Evolutionary conservation across 2,329 filamentous ascomycete species (phyloP), one percentile per base, ranked within the genome.

Genomic region (Microthyrium microscopicum): DNA sequence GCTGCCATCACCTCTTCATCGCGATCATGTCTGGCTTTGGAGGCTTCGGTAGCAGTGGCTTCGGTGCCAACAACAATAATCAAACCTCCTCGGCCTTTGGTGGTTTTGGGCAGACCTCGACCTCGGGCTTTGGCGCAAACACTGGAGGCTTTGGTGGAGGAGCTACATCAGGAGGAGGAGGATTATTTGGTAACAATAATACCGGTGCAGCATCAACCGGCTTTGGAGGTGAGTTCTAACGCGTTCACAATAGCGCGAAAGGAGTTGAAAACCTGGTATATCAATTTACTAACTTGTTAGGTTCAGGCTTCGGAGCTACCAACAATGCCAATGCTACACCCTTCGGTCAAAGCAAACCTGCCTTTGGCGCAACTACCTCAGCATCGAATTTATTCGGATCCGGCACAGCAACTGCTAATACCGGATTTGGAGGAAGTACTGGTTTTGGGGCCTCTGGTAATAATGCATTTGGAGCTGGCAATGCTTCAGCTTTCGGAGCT

Each of bases 1-100:
- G 22, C 13, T 9, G 22, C 13, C 9, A 13, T 13, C 9, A 13
- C 9, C 13, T 25, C 13, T 9, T 9, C n/a, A n/a, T n/a, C n/a
- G n/a, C n/a, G n/a, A n/a, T n/a, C 17, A 39, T 37, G 35, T 37
- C 35, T 8, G 37, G 37, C 36, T 39, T 40, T 16, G 38, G 38
- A 17, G 60, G 57, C 16, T 78, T 78, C 53, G 68, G 68, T 44
- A 70, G 70, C 28, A 75, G 54, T 46, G 58, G 53, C 37, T 43
- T 21, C 7, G 43, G 40, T 37, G 40, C 34, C 43, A 29, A 48
- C 45, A 31, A 46, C 46, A 17, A 50, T 44, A 42, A 47, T 47
- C 48, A 56, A 50, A 34, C 36, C 22, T 35, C 40, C 35, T 52
- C 51, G 36, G 49, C 47, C 13, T 38, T 38, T 42, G 47, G 42